phyloP scores from a whole-genome alignment of 805 yeast species.

The Lipomyces starkeyi region DNA sequence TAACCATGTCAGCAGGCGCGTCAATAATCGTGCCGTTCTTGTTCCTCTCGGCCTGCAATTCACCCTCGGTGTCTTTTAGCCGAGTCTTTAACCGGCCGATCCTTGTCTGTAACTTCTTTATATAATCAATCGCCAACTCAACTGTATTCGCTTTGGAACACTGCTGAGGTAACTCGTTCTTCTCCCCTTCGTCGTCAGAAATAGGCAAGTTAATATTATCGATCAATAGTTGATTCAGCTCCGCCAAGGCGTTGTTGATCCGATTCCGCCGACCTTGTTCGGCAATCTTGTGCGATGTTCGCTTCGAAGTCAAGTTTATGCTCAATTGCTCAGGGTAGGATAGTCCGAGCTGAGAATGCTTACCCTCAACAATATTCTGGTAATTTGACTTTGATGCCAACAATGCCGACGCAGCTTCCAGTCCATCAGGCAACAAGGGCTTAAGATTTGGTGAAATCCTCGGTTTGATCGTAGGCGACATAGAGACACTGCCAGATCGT shows the following conservation, averaged over 20 bases:
- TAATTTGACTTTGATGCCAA: constrained; percentile 52
- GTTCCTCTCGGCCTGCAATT: constrained; percentile 14
- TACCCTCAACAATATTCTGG: constrained; percentile 53
- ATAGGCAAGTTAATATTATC: constrained; percentile 31
- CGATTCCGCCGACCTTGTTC: constrained; percentile 96
- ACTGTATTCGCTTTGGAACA: constrained; percentile 90
- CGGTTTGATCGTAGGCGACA: constrained; percentile 36
- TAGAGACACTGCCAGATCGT: constrained; percentile 37
- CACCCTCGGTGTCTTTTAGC: constrained; percentile 16
- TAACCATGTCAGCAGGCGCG: not conserved
- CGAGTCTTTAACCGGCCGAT: constrained; percentile 41
- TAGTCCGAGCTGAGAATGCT: constrained; percentile 50
- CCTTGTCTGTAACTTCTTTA: constrained; percentile 54
- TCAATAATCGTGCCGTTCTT: constrained; percentile 5
- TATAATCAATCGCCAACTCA: constrained; percentile 80
- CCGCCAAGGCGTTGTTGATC: constrained; percentile 84
- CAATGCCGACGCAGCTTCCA: constrained; percentile 38
- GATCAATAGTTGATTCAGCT: constrained; percentile 72
- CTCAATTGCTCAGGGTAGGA: constrained; percentile 51
- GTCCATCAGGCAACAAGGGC: constrained; percentile 34
- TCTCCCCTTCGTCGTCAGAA: constrained; percentile 53
- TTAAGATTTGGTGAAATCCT: constrained; percentile 33
- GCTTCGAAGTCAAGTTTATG: constrained; percentile 54
- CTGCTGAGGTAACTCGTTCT: constrained; percentile 40
- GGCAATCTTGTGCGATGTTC: constrained; percentile 84